Evolutionary conservation across 1,139 yeast species (phyloP).

Genomic region (Geotrichum bryndzae): DNA sequence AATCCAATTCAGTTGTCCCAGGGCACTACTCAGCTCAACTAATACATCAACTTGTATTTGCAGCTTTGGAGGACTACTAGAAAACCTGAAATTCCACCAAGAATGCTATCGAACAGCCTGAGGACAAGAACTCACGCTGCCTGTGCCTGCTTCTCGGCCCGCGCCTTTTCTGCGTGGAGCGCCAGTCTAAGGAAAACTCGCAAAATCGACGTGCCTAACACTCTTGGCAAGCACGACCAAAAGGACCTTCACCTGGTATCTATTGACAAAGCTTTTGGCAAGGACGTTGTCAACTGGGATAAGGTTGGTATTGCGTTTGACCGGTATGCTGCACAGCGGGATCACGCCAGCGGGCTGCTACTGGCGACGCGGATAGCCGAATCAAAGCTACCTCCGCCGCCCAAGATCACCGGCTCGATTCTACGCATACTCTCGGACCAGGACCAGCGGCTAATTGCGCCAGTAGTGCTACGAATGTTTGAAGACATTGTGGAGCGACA

Average conservation of each 20-base stretch:
- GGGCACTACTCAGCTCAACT: background rate
- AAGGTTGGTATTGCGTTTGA: constrained; percentile 12
- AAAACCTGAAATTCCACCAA: background rate
- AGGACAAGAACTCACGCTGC: background rate
- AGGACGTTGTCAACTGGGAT: constrained; percentile 11
- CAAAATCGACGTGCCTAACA: constrained; percentile 2
- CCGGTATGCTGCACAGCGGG: background rate
- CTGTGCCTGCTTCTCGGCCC: background rate
- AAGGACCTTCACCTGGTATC: constrained; percentile 13
- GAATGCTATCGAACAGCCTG: background rate
- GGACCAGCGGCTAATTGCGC: constrained; percentile 10
- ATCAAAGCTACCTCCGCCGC: constrained; percentile 16
- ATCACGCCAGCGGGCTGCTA: constrained; percentile 8
- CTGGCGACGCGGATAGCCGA: constrained; percentile 18
- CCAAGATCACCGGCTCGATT: constrained; percentile 13
- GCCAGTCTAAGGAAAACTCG: background rate
- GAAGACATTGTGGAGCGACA: constrained; percentile 4
- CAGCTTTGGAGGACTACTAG: background rate
- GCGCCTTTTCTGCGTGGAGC: background rate
- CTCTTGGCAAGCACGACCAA: background rate
- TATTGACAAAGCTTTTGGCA: constrained; percentile 9
- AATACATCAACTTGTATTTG: background rate
- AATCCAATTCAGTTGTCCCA: background rate
- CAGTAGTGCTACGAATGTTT: constrained; percentile 15
- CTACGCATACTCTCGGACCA: constrained; percentile 9